These are phyloP conservation scores for Globisporangium paroecandrum DNA, from an alignment of 352 stramenopile species.

Conservation along the genomic window DNA sequence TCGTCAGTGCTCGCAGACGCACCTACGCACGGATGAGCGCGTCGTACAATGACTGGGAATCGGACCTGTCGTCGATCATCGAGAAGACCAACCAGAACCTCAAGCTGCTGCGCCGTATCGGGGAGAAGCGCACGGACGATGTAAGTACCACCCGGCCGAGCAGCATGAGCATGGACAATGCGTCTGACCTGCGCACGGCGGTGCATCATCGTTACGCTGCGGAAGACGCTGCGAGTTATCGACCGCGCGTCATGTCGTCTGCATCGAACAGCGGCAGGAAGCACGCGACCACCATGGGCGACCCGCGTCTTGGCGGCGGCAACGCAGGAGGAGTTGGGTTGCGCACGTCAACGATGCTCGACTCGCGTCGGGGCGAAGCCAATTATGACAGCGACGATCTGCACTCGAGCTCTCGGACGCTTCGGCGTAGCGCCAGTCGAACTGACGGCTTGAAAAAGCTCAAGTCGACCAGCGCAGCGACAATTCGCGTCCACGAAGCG, in stretches of 20 bases:
- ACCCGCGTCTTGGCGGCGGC: neutral
- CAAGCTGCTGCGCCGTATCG: slow-evolving; percentile 76
- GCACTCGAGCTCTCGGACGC: neutral
- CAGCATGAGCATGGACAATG: slow-evolving; percentile 7
- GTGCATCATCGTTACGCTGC: slow-evolving; percentile 13
- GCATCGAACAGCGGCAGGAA: slow-evolving; percentile 3
- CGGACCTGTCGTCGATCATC: slow-evolving; percentile 82
- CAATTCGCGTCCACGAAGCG: slow-evolving; percentile 37
- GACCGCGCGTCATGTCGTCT: slow-evolving; percentile 15
- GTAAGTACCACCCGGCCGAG: slow-evolving; percentile 29
- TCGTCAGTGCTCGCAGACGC: neutral
- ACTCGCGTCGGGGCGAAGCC: slow-evolving; percentile 2
- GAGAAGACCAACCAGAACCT: slow-evolving; percentile 88
- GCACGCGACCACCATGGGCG: slow-evolving; percentile 1
- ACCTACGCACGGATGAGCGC: slow-evolving; percentile 42
- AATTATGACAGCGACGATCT: slow-evolving; percentile 15
- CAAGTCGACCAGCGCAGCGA: slow-evolving; percentile 13
- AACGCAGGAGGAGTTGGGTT: neutral
- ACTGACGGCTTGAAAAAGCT: slow-evolving; percentile 8
- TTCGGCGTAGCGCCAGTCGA: slow-evolving; percentile 10
- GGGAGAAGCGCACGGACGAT: slow-evolving; percentile 66
- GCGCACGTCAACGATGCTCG: slow-evolving; percentile 2
- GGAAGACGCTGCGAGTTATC: slow-evolving; percentile 11
- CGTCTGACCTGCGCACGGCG: slow-evolving; percentile 8
- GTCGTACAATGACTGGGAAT: slow-evolving; percentile 71